Evolutionary conservation across 306 rosid genomes (phyloP), one percentile per base, ranked within the genome.

Genomic region (Fragaria nilgerrensis): DNA sequence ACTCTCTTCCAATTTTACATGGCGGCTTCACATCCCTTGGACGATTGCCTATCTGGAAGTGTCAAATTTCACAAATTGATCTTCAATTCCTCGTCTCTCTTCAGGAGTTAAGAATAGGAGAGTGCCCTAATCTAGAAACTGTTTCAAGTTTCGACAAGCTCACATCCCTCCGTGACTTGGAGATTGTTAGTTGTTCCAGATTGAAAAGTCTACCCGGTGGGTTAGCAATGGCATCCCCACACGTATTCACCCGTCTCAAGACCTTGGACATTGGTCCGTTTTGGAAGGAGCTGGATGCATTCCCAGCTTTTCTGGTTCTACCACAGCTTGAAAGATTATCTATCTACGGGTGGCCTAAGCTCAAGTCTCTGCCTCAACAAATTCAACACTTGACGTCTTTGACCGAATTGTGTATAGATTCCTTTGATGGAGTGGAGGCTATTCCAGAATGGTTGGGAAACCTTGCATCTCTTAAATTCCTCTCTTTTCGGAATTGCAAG

Each of bases 341-440:
- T 0, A 9, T 56, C 5, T 3, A 0, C 0, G 64, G 64, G 34
- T 58, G 64, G 64, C 16, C 64, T 3, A 56, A 58, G 64, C 64
- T 58, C 34, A 22, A 10, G 64, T 58, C 16, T 58, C 5, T 23
- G 34, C 64, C 64, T 58, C 34, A 58, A 23, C 64, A 58, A 58
- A 23, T 23, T 22, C 64, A 58, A 58, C 64, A 23, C 64, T 8
- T 58, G 6, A 58, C 64, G 10, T 23, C 34, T 58, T 12, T 23
- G 15, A 23, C 64, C 3, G 0, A 0, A 0, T 23, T 58, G 64
- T 0, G 0, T 1, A 23, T 58, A 58, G 0, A 0, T 0, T 9
- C 5, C 12, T 58, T 58, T 20, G 34, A 22, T 0, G 64, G 27
- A 22, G 15, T 23, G 34, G 34, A 23, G 64, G 34, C 17, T 23